Base-by-base conservation (phyloP, 768 basidiomycete genomes). In the Kwoniella dendrophila region DNA sequence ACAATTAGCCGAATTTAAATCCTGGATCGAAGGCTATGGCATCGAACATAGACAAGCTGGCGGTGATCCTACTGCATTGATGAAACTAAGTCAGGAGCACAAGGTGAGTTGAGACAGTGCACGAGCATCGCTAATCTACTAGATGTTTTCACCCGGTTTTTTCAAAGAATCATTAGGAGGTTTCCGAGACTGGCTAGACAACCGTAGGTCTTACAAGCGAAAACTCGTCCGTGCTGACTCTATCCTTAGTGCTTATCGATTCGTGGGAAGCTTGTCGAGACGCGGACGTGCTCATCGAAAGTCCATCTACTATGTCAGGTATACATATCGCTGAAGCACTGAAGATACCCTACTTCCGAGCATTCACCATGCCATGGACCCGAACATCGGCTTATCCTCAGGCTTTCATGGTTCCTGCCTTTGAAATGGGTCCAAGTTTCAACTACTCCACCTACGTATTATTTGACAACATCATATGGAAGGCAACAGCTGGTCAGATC, bases 121-220 rank as follows among this genome's bases (percentile, higher is more conserved):
- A 29, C 47, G 34, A 27, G 33, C 48, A 40, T 11, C 18, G 33
- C 50, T 65, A 56, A 64, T n/a, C 22, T 10, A 22, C 27, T 4
- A 67, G 85, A 87, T 88, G 85, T 87, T 88, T 72, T 87, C 86
- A 7, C 86, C 86, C 0, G 85, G 86, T 20, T 88, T 87, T 68
- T 87, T 88, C 82, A 86, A 82, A 69, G 84, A 86, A 69, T 84
- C 84, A 57, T 66, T 88, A 4, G 80, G 80, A 2, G 68, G 85
- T 82, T 88, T 87, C 79, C 82, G 86, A 11, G 79, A 81, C 18
- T 88, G 87, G 87, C 81, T 88, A 6, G 86, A 88, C 68, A 81
- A 85, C 45, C 80, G 85, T 86, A 60, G 64, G 84, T 80, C 22
- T 18, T 2, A 4, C 11, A 20, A 6, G 41, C 32, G 40, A 27